These are phyloP conservation scores for Metarhizium brunneum DNA, from an alignment of 2,329 filamentous ascomycete species.

Conservation along the genomic window DNA sequence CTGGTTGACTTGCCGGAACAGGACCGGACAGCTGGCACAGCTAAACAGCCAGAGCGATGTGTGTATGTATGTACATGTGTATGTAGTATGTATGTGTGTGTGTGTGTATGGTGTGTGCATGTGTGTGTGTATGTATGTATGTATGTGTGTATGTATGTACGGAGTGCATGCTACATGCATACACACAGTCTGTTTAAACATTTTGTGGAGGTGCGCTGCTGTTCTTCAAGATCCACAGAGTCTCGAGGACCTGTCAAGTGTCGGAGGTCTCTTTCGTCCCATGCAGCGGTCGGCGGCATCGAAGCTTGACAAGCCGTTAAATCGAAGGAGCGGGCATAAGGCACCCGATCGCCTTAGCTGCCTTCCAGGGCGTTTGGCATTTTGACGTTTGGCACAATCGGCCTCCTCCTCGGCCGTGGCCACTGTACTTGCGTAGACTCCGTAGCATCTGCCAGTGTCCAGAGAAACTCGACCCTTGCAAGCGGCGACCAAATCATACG, in stretches of 20 bases:
- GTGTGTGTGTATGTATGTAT: too few species aligned
- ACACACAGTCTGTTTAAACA: neutral
- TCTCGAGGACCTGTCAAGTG: neutral
- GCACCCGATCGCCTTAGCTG: slow-evolving; percentile 5
- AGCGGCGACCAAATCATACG: neutral
- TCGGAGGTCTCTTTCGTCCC: neutral
- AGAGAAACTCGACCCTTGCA: neutral
- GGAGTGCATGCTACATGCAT: neutral
- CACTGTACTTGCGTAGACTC: neutral
- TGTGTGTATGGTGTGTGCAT: too few species aligned
- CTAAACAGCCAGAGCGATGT: neutral
- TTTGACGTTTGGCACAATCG: neutral
- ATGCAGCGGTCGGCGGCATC: neutral
- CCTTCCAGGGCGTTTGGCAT: neutral
- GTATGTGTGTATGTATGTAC: too few species aligned
- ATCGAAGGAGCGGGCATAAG: neutral
- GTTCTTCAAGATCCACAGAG: neutral
- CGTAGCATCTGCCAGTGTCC: neutral
- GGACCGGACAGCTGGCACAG: neutral
- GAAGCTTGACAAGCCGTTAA: neutral
- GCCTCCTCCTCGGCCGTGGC: neutral
- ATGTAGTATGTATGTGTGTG: neutral
- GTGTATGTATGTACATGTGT: neutral
- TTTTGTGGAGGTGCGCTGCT: neutral
- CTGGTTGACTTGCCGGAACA: neutral